These are phyloP conservation scores for Cladosporium sp. DNA, from an alignment of 2,329 filamentous ascomycete species.

Conservation along the genomic window DNA sequence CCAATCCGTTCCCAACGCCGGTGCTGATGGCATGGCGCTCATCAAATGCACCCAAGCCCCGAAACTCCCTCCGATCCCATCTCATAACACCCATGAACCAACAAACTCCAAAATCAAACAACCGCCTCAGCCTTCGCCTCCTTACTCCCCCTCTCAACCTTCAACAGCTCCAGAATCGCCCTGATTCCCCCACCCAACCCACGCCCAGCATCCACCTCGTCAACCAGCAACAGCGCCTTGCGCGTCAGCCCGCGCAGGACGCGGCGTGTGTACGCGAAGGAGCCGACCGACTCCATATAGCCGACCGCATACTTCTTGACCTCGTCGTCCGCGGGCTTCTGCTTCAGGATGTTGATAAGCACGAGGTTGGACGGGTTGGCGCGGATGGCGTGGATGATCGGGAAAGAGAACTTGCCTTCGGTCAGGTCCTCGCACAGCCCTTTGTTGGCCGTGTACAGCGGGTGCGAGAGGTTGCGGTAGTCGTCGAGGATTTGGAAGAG, in stretches of 20 bases:
- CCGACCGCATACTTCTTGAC: conserved; percentile 87
- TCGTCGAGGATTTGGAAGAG: conserved; percentile 92
- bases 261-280: conserved; percentile 76
- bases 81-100: too few relatives aligned
- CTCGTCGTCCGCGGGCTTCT: conserved; percentile 79
- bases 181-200: conserved; percentile 37
- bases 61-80: background rate
- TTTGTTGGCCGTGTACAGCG: conserved; percentile 76
- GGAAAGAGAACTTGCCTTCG: conserved; percentile 95
- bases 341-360: conserved; percentile 86
- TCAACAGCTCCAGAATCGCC: conserved; percentile 39
- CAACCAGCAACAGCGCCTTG: conserved; percentile 41
- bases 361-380: conserved; percentile 69
- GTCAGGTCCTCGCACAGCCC: conserved; percentile 93
- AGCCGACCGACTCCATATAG: conserved; percentile 87
- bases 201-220: conserved; percentile 34
- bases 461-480: conserved; percentile 73
- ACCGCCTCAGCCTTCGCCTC: conserved; percentile 11
- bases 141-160: conserved; percentile 22
- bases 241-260: conserved; percentile 46
- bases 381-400: conserved; percentile 89
- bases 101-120: background rate
- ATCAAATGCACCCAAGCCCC: too few relatives aligned
- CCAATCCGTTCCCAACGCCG: background rate
- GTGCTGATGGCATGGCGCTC: background rate